Evolutionary conservation across 129 eudicot species (phyloP), one percentile per base, ranked within the genome.

Genomic region (Centella asiatica): DNA sequence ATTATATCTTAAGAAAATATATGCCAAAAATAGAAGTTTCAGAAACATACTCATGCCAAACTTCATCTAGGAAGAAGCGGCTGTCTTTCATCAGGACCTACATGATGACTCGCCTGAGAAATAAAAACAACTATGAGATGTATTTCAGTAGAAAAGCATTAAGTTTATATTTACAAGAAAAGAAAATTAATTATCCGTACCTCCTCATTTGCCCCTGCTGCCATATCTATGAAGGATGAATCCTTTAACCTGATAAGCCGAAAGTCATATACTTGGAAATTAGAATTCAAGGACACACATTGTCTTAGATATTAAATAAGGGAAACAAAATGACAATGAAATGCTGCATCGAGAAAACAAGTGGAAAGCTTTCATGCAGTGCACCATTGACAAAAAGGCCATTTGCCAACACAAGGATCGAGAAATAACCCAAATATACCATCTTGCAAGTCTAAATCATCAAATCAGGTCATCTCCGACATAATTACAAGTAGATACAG

Each of bases 191-290:
- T 26, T 19, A 67, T 26, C 14, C 64, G n/a, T 59, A 93, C 96
- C 88, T 87, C 99, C 62, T 82, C 99, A 77, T 85, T 83, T 36
- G 96, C 99, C 66, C 95, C 99, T 9, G 96, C 96, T 67, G 99
- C 81, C 77, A 93, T 93, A 67, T 88, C 72, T 57, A 93, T 72
- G 36, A 87, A 87, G 34, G 89, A 76, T 46, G 69, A 64, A 47
- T 88, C 96, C 71, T 72, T 82, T 34, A 74, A 54, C 73, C 90
- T 84, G 72, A 19, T 66, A 69, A 50, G 31, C 9, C 14, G 31
- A 19, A 33, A 57, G 20, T 14, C 33, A 10, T n/a, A n/a, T n/a
- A 42, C 3, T 2, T 42, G 12, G 46, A 1, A 42, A 4, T 13
- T 12, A n/a, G 13, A 7, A 42, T 42, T 15, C 5, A 42, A 15